These are phyloP conservation scores for Ceratopteris richardii DNA, from an alignment of 75 land plant species.

Conservation along the genomic window DNA sequence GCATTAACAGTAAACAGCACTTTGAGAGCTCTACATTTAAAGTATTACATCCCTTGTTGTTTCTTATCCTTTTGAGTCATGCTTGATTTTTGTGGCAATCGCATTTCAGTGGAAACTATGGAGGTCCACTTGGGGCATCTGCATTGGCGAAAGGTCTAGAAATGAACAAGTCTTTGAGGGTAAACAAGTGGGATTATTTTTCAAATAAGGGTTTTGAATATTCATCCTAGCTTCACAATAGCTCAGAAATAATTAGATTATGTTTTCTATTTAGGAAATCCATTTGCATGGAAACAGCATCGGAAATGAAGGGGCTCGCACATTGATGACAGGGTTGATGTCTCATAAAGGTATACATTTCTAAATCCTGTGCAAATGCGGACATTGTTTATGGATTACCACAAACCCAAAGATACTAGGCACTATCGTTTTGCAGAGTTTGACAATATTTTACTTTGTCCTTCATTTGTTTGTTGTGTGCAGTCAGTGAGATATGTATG, in stretches of 20 bases:
- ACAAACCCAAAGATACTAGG: no score
- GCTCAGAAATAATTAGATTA: not conserved
- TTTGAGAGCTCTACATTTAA: conserved; percentile 58
- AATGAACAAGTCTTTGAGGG: conserved; percentile 75
- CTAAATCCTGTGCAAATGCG: not conserved
- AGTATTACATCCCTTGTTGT: conserved; percentile 36
- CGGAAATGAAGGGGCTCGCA: conserved; percentile 89
- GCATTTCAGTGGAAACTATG: conserved; percentile 86
- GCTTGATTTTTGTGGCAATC: not conserved
- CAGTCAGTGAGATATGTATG: no score
- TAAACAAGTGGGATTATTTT: conserved; percentile 23
- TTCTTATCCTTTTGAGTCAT: not conserved
- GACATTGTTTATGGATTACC: not conserved
- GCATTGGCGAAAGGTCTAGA: conserved; percentile 92
- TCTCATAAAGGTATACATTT: conserved; percentile 60
- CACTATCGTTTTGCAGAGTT: no score
- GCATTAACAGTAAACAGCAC: conserved; percentile 72
- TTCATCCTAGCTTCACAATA: no score
- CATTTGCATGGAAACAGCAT: conserved; percentile 88
- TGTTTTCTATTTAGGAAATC: conserved; percentile 57
- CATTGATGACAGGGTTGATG: conserved; percentile 63
- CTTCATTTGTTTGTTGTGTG: no score
- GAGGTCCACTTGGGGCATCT: conserved; percentile 93
- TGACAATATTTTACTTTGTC: no score
- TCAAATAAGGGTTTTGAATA: no score